Evolutionary conservation across 2,329 filamentous ascomycete genomes (phyloP).

Genomic region (Fusarium pseudograminearum): DNA sequence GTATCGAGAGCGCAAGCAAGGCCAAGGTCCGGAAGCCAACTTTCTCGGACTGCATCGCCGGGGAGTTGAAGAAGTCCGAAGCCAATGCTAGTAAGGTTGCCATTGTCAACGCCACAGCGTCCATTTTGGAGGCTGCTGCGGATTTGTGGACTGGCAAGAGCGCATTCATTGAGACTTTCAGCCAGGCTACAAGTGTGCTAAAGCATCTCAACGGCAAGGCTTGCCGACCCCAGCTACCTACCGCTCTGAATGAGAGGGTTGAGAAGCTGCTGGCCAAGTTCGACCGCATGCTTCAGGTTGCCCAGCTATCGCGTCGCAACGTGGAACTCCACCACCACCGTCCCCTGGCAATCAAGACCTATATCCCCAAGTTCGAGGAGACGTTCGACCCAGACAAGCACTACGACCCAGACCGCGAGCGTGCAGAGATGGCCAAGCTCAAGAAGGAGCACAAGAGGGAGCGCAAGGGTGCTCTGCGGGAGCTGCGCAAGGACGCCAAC

Average conservation of each 20-base stretch:
- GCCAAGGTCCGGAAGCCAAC: conserved; percentile 64
- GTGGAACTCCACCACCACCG: conserved; percentile 90
- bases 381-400: conserved; percentile 94
- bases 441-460: conserved; percentile 94
- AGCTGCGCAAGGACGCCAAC: conserved; percentile 93
- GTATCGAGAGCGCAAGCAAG: conserved; percentile 60
- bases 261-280: conserved; percentile 61
- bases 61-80: conserved; percentile 51
- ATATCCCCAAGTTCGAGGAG: conserved; percentile 96
- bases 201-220: conserved; percentile 69
- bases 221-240: conserved; percentile 64
- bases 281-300: conserved; percentile 67
- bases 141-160: conserved; percentile 79
- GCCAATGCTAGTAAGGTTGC: conserved; percentile 63
- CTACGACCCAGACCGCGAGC: conserved; percentile 95
- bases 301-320: conserved; percentile 77
- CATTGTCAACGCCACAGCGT: conserved; percentile 71
- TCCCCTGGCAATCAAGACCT: conserved; percentile 87
- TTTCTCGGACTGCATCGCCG: conserved; percentile 68
- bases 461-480: conserved; percentile 92
- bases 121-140: conserved; percentile 75
- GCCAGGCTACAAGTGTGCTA: conserved; percentile 69
- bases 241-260: conserved; percentile 55
- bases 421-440: conserved; percentile 85
- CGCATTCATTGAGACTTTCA: conserved; percentile 83